Evolutionary conservation across 140 eudicot species (phyloP).

Genomic region (Stevia rebaudiana): DNA sequence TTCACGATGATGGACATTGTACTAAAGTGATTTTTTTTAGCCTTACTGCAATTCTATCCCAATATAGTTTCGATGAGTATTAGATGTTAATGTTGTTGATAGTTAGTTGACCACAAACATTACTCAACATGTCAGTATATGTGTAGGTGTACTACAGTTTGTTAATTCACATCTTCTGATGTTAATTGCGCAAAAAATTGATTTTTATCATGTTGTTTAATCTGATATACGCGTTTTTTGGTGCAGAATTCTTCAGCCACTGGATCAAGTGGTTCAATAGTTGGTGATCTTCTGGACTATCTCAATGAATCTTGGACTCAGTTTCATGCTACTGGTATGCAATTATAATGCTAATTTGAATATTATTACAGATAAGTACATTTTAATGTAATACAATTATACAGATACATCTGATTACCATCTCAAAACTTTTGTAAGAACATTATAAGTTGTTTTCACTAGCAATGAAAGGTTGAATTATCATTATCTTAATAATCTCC

Average conservation of each 20-base stretch:
- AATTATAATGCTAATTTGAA: not conserved
- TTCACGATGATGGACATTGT: not conserved
- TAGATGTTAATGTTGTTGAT: not conserved
- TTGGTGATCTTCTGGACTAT: constrained; percentile 70
- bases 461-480: not conserved
- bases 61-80: not conserved
- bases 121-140: not conserved
- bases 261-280: constrained; percentile 48
- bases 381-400: no score
- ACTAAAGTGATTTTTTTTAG: not conserved
- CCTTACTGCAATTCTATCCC: not conserved
- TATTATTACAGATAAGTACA: not conserved
- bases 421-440: not conserved
- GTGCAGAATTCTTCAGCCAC: constrained; percentile 30
- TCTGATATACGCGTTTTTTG: not conserved
- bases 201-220: not conserved
- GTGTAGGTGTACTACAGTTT: not conserved
- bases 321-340: constrained; percentile 90
- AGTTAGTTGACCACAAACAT: not conserved
- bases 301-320: constrained; percentile 98
- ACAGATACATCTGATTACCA: no score
- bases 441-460: not conserved
- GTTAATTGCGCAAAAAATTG: not conserved
- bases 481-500: constrained; percentile 3
- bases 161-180: not conserved